phyloP scores from a whole-genome alignment of 306 rosid genomes.

The Cicer yamashitae region DNA sequence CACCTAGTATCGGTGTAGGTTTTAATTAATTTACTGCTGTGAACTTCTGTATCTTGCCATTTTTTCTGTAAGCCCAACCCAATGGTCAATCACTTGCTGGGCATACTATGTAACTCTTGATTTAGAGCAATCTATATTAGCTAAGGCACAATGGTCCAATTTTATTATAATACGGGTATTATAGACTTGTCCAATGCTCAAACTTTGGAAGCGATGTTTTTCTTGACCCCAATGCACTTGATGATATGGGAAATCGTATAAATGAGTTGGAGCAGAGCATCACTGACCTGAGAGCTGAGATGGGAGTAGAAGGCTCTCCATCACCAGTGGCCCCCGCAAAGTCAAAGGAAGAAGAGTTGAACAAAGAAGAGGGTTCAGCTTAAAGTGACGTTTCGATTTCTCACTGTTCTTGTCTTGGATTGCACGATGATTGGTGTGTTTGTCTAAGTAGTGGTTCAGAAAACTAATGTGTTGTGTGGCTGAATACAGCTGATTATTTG shows the following conservation, averaged over 20 bases:
- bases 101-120: slow-evolving; percentile 12
- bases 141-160: slow-evolving; percentile 27
- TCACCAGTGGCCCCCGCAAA: slow-evolving; percentile 61
- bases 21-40: slow-evolving; percentile 7
- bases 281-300: slow-evolving; percentile 81
- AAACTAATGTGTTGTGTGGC: slow-evolving; percentile 33
- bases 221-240: slow-evolving; percentile 80
- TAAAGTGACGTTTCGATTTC: slow-evolving; percentile 47
- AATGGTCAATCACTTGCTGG: not conserved
- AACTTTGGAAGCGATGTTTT: slow-evolving; percentile 48
- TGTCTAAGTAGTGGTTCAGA: slow-evolving; percentile 29
- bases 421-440: slow-evolving; percentile 39
- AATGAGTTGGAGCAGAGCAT: slow-evolving; percentile 94
- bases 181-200: slow-evolving; percentile 27
- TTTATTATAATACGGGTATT: slow-evolving; percentile 26
- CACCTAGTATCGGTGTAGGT: not conserved
- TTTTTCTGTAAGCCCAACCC: slow-evolving; percentile 16
- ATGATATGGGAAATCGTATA: slow-evolving; percentile 94
- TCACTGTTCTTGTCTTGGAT: slow-evolving; percentile 38
- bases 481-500: slow-evolving; percentile 41
- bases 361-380: slow-evolving; percentile 71
- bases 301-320: slow-evolving; percentile 92
- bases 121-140: slow-evolving; percentile 15
- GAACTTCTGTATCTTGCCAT: not conserved
- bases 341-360: slow-evolving; percentile 59